These are phyloP conservation scores for Monosporozyma unispora DNA, from an alignment of 805 yeast genomes.

Conservation along the genomic window DNA sequence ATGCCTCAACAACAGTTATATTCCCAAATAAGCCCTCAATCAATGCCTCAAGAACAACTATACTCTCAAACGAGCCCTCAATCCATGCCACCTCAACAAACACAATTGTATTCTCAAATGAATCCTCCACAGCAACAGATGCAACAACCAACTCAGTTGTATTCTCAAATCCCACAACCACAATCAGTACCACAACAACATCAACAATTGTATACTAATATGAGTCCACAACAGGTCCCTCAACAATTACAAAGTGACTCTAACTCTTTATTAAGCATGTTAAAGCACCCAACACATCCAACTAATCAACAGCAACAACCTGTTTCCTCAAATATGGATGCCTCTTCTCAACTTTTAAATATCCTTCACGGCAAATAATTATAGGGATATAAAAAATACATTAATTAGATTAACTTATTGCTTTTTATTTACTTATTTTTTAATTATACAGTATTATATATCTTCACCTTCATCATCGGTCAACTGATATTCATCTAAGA, in stretches of 20 bases:
- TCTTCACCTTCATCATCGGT: constrained; percentile 28
- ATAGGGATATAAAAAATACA: background rate
- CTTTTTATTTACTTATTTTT: background rate
- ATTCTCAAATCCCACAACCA: background rate
- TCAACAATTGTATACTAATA: background rate
- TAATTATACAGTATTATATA: background rate
- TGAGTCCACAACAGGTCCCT: background rate
- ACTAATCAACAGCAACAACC: background rate
- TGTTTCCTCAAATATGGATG: constrained; percentile 1
- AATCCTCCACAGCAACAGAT: constrained; percentile 1
- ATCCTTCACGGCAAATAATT: constrained; percentile 13
- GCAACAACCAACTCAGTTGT: background rate
- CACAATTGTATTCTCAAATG: background rate
- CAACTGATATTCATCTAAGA: constrained; percentile 42
- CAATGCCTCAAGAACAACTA: no score
- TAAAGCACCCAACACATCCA: constrained; percentile 6
- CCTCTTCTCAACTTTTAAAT: constrained; percentile 21
- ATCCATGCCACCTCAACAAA: background rate
- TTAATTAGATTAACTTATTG: no score
- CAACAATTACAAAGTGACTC: constrained; percentile 8
- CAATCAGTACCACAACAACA: background rate
- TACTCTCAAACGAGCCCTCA: background rate
- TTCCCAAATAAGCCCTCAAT: background rate
- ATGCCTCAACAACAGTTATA: background rate
- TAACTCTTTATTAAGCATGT: constrained; percentile 13